Base-by-base conservation (phyloP, 257 asterid genomes). In the Linaria vulgaris region DNA sequence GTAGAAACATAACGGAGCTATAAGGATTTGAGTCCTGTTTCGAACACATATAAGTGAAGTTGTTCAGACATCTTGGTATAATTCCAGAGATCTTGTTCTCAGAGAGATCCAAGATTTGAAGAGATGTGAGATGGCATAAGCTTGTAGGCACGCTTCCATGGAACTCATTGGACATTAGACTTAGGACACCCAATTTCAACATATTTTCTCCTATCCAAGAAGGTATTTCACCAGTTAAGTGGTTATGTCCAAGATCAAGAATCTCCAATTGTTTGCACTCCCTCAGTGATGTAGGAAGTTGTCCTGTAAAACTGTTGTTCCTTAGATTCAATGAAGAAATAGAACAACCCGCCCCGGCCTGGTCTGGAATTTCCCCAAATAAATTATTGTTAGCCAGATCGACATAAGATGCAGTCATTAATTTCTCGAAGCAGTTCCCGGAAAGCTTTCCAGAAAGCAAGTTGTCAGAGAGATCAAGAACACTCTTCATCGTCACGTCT, bases 401-500 rank as follows among this genome's bases (percentile, higher is more conserved):
- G 27, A 75, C 71, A 55, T 37, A 43, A 0, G 0, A 1, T 10
- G 54, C 44, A 9, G 30, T 23, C 47, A 47, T 4, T 37, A 66
- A 20, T 4, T 57, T 30, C 38, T 0, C 37, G 67, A 50, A 61
- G 46, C 73, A 75, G 43, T 66, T 11, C 2, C 20, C 19, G 3
- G 76, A 50, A 64, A 74, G 67, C 10, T 69, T 53, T 63, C 75
- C 75, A 4, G 69, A 58, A 6, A 74, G 21, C 10, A 7, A 66
- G 68, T 71, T 76, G 21, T 67, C 41, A 13, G 74, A 76, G 57
- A 71, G 72, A 44, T 76, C 77, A 41, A 76, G 61, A 16, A 21
- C 8, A 63, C 51, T 23, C 12, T n/a, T n/a, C n/a, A n/a, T n/a
- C n/a, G n/a, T n/a, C n/a, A n/a, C n/a, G n/a, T n/a, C n/a, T n/a